phyloP scores from a whole-genome alignment of 805 yeast genomes.

The Candida berthetii region DNA sequence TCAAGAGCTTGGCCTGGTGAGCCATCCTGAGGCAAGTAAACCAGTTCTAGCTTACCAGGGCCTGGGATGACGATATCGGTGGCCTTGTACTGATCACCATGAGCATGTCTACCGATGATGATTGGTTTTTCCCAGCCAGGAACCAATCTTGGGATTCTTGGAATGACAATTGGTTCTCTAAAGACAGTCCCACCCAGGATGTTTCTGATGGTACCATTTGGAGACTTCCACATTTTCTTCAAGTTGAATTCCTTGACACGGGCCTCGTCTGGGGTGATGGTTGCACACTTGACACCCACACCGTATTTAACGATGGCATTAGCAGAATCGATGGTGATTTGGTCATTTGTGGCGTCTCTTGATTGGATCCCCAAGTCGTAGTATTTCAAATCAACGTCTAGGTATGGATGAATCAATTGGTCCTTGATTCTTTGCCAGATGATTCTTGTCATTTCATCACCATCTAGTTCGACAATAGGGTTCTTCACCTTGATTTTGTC shows the following conservation, averaged over 20 bases:
- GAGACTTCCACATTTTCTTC: constrained; percentile 82
- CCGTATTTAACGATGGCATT: constrained; percentile 69
- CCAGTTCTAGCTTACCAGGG: constrained; percentile 62
- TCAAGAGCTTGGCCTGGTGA: constrained; percentile 38
- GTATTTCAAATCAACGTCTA: constrained; percentile 70
- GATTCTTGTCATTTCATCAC: constrained; percentile 84
- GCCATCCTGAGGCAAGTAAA: constrained; percentile 59
- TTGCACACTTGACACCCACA: constrained; percentile 81
- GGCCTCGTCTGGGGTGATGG: constrained; percentile 79
- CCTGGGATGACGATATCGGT: constrained; percentile 64
- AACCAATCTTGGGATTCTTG: constrained; percentile 68
- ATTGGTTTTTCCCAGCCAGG: constrained; percentile 82
- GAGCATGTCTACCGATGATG: constrained; percentile 82
- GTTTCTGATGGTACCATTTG: constrained; percentile 81
- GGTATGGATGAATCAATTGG: constrained; percentile 59
- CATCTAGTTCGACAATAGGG: constrained; percentile 76
- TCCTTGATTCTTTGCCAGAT: constrained; percentile 74
- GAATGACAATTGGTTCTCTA: constrained; percentile 78
- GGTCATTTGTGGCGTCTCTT: constrained; percentile 67
- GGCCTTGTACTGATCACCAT: constrained; percentile 81
- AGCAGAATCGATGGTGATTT: constrained; percentile 74
- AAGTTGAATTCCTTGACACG: constrained; percentile 69
- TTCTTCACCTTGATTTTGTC: constrained; percentile 61
- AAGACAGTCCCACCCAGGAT: constrained; percentile 79
- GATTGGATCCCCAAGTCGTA: constrained; percentile 66